phyloP scores from a whole-genome alignment of 2,329 filamentous ascomycete species.

The Beauveria pseudobassiana region DNA sequence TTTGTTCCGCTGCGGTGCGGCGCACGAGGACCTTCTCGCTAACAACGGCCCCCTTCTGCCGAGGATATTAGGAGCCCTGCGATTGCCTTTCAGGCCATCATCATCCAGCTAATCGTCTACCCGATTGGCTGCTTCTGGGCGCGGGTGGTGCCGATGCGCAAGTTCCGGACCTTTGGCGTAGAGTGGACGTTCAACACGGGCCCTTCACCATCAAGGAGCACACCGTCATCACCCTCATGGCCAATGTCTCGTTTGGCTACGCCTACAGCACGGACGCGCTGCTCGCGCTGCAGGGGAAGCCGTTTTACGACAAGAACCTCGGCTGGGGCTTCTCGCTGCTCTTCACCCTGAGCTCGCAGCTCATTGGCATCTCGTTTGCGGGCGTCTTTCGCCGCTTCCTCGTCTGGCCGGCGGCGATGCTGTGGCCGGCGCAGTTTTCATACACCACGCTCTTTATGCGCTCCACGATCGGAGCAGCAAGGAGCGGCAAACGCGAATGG shows the following conservation, averaged over 20 bases:
- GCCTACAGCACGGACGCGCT: slow-evolving; percentile 35
- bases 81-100: slow-evolving; percentile 30
- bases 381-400: slow-evolving; percentile 50
- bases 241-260: slow-evolving; percentile 43
- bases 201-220: slow-evolving; percentile 47
- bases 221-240: slow-evolving; percentile 45
- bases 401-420: slow-evolving; percentile 52
- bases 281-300: slow-evolving; percentile 34
- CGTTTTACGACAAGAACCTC: slow-evolving; percentile 38
- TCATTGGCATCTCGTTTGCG: slow-evolving; percentile 54
- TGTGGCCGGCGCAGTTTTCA: slow-evolving; percentile 47
- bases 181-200: slow-evolving; percentile 40
- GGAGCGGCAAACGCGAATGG: slow-evolving; percentile 31
- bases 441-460: slow-evolving; percentile 38
- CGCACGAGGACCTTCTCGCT: not conserved
- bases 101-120: slow-evolving; percentile 35
- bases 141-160: slow-evolving; percentile 30
- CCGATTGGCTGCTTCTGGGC: slow-evolving; percentile 36
- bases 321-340: slow-evolving; percentile 51
- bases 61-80: slow-evolving; percentile 23
- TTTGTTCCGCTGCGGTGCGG: not conserved
- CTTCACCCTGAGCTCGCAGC: slow-evolving; percentile 49
- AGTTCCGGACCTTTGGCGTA: slow-evolving; percentile 34
- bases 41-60: not conserved
- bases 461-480: slow-evolving; percentile 32